These are phyloP conservation scores for Lanmaoa pseudosensibilis DNA, from an alignment of 768 basidiomycete species.

Conservation along the genomic window DNA sequence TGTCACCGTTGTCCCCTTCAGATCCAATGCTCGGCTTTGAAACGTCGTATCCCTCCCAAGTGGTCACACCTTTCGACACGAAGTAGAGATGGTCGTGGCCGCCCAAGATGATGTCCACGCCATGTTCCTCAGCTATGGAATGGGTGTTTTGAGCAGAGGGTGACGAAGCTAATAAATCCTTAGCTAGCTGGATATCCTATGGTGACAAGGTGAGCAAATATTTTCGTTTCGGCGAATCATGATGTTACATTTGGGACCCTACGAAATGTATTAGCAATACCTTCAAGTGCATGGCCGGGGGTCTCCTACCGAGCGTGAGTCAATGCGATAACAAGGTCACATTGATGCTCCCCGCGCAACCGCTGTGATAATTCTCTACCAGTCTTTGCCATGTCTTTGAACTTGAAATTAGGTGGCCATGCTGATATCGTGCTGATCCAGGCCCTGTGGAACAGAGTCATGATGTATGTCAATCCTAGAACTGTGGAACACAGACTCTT, in stretches of 20 bases:
- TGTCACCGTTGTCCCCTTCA: constrained; percentile 69
- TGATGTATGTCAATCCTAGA: not conserved
- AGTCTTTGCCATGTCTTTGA: constrained; percentile 71
- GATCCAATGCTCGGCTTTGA: constrained; percentile 56
- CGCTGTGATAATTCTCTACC: constrained; percentile 70
- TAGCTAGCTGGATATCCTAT: constrained; percentile 73
- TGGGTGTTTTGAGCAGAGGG: constrained; percentile 48
- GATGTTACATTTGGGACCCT: constrained; percentile 33
- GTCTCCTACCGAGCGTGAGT: constrained; percentile 71
- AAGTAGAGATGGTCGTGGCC: constrained; percentile 90
- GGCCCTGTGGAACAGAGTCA: constrained; percentile 48
- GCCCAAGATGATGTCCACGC: constrained; percentile 81
- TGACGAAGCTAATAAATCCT: constrained; percentile 59
- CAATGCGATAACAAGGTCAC: constrained; percentile 82
- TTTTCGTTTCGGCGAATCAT: not conserved
- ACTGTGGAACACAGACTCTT: constrained; percentile 52
- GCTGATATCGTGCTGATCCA: constrained; percentile 88
- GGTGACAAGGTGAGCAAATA: constrained; percentile 8
- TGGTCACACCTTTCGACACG: constrained; percentile 59
- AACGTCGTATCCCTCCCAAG: constrained; percentile 67
- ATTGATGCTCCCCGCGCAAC: constrained; percentile 69
- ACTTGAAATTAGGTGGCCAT: constrained; percentile 81
- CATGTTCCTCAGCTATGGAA: constrained; percentile 56
- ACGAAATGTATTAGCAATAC: constrained; percentile 4
- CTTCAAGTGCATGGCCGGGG: not conserved